Percentiles rank a stretch among this genome's conserved stretches.
Evolutionary conservation across 2,329 filamentous ascomycete species (phyloP).

Genomic region (Colletotrichum sp.): DNA sequence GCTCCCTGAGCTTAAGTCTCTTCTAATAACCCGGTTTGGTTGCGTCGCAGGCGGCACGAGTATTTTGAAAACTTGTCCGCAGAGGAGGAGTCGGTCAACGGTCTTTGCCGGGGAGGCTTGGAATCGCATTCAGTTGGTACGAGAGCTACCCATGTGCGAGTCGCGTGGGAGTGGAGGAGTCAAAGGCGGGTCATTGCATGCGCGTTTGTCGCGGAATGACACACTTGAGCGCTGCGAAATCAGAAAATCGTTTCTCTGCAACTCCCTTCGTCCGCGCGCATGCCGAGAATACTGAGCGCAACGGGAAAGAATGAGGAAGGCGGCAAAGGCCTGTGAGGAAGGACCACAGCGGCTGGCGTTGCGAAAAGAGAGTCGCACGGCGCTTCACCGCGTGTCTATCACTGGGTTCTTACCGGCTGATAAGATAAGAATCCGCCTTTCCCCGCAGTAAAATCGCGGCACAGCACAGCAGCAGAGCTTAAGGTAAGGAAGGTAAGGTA

Average conservation of each 20-base stretch:
- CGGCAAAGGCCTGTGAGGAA: constrained; percentile 14
- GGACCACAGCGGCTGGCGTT: not conserved
- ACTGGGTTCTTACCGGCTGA: not conserved
- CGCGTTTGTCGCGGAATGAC: not conserved
- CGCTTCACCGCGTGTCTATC: not conserved
- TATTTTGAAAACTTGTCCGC: not conserved
- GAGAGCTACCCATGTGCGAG: constrained; percentile 5
- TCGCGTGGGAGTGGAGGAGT: constrained; percentile 14
- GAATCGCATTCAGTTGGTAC: constrained; percentile 10
- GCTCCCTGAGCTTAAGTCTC: not conserved
- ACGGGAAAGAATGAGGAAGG: not conserved
- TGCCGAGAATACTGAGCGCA: constrained; percentile 8
- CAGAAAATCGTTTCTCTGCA: not conserved
- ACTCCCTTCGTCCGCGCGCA: constrained; percentile 10
- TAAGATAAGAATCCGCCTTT: constrained; percentile 15
- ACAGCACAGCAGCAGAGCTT: constrained; percentile 5
- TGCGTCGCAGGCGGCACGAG: not conserved
- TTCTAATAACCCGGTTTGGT: not conserved
- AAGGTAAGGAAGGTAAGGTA: not conserved
- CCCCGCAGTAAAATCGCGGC: constrained; percentile 7
- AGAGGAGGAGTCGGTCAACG: not conserved
- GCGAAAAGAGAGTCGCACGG: not conserved
- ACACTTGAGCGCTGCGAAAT: not conserved
- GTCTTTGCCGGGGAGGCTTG: constrained; percentile 11
- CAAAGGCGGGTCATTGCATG: constrained; percentile 8